Evolutionary conservation across 306 rosid species (phyloP).

Genomic region (Dalbergia cochinchinensis): DNA sequence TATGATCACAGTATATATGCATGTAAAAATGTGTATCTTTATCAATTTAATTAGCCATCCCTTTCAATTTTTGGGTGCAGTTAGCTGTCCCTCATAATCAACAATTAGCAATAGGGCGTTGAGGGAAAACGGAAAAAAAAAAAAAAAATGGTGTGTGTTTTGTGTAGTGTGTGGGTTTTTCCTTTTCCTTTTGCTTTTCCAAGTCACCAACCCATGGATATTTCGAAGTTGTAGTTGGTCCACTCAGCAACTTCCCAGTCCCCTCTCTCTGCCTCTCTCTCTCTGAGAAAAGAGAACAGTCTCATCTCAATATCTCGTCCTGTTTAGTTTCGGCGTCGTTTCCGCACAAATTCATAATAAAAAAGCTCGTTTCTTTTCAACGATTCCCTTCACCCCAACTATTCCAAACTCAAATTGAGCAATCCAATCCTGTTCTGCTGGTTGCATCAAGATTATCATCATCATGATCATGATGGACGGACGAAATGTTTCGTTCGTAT

Average conservation of each 20-base stretch:
- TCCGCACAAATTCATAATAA: constrained; percentile 16
- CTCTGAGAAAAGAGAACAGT: too few relatives aligned
- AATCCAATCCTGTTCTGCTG: background rate
- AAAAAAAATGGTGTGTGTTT: background rate
- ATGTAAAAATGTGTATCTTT: too few relatives aligned
- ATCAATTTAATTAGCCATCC: too few relatives aligned
- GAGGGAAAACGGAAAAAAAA: too few relatives aligned
- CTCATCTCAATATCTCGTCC: too few relatives aligned
- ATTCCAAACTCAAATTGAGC: background rate
- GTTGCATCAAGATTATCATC: background rate
- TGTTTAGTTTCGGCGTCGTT: constrained; percentile 41
- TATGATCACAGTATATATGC: too few relatives aligned
- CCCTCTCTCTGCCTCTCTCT: background rate
- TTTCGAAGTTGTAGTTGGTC: background rate
- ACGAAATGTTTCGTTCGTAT: background rate
- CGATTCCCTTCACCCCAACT: background rate
- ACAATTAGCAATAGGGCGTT: too few relatives aligned
- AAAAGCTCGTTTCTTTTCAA: background rate
- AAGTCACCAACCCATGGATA: constrained; percentile 27
- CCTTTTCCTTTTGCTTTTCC: background rate
- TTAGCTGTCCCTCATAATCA: too few relatives aligned
- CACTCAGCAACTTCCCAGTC: constrained; percentile 41
- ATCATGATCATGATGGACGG: background rate
- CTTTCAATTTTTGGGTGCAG: too few relatives aligned
- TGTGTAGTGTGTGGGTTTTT: too few relatives aligned